A percentile compares a stretch with the other conserved stretches of the same genome.
phyloP scores from a whole-genome alignment of 805 yeast species.

The Barnettozyma sucrosica region DNA sequence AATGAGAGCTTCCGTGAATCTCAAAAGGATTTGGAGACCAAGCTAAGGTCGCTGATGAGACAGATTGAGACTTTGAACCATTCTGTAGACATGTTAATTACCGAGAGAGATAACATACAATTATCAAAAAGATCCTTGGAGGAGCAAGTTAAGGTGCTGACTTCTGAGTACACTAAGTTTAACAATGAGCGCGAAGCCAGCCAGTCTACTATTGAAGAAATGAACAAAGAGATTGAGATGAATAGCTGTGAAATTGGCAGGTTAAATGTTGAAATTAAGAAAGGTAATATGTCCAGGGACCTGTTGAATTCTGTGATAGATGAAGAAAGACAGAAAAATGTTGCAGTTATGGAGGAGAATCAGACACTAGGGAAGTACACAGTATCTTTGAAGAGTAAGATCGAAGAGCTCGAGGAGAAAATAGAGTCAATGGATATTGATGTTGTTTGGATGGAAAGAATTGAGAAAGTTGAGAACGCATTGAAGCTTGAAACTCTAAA shows the following conservation, averaged over 20 bases:
- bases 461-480: conserved; percentile 46
- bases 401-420: conserved; percentile 42
- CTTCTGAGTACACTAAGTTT: conserved; percentile 35
- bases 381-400: conserved; percentile 41
- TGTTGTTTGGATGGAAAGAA: conserved; percentile 51
- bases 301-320: conserved; percentile 26
- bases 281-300: conserved; percentile 19
- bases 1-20: conserved; percentile 37
- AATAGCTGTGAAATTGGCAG: conserved; percentile 26
- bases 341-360: conserved; percentile 61
- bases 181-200: conserved; percentile 24
- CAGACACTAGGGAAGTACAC: conserved; percentile 54
- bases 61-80: conserved; percentile 55
- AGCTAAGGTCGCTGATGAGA: conserved; percentile 38
- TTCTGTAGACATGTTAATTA: conserved; percentile 52
- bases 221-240: conserved; percentile 22
- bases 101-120: conserved; percentile 57
- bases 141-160: conserved; percentile 35
- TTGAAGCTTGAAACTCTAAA: conserved; percentile 41
- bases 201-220: conserved; percentile 10
- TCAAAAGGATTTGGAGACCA: conserved; percentile 41
- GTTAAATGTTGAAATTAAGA: conserved; percentile 28
- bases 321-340: conserved; percentile 43
- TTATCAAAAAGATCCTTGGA: conserved; percentile 45
- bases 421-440: conserved; percentile 44